phyloP scores from a whole-genome alignment of 345 rosid species.

The Moringa oleifera region DNA sequence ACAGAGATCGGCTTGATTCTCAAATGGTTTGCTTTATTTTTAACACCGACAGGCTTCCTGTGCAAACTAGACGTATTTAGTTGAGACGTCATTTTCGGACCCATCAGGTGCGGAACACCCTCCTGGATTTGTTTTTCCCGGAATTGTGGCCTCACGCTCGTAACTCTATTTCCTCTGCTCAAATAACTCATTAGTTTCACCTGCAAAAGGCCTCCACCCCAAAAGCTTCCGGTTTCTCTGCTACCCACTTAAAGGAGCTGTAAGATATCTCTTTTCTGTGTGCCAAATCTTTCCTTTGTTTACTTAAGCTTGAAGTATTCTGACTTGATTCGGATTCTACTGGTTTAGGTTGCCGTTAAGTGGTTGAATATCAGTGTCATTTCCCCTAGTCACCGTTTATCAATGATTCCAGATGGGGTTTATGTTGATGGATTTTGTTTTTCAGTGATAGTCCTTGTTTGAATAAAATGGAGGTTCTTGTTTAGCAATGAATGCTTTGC shows the following conservation, averaged over 20 bases:
- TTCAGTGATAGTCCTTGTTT: not conserved
- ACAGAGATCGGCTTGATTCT: too few relatives aligned
- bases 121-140: too few relatives aligned
- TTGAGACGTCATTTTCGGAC: not conserved
- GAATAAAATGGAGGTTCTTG: not conserved
- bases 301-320: not conserved
- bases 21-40: too few relatives aligned
- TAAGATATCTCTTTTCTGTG: constrained; percentile 8
- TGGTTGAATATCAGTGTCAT: not conserved
- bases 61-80: not conserved
- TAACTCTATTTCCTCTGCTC: not conserved
- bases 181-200: constrained; percentile 9
- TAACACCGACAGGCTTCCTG: too few relatives aligned
- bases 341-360: not conserved
- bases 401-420: not conserved
- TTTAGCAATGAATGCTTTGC: not conserved
- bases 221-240: not conserved
- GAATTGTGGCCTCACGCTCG: not conserved
- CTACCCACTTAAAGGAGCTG: constrained; percentile 8
- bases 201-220: constrained; percentile 1
- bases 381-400: not conserved
- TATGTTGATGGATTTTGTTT: constrained; percentile 1
- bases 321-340: not conserved
- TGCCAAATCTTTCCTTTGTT: not conserved
- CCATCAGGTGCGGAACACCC: too few relatives aligned